A percentile compares a stretch with the other conserved stretches of the same genome.
phyloP scores from a whole-genome alignment of 1,139 yeast species.

The Blastobotrys illinoisensis region DNA sequence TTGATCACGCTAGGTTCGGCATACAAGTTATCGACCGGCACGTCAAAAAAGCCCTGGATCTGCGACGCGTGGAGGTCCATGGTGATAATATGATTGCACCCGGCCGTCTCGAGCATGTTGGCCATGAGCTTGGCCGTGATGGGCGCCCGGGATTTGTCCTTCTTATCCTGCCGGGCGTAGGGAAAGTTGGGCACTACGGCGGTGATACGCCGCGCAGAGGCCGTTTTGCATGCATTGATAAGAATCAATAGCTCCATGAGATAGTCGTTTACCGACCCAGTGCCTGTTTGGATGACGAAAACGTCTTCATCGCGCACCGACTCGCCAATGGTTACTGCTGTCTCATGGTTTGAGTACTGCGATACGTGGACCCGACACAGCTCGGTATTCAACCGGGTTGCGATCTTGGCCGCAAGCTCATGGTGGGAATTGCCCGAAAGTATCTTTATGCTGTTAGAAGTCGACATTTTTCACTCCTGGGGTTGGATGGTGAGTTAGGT shows the following conservation, averaged over 20 bases:
- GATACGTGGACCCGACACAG: constrained; percentile 39
- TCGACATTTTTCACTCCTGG: constrained; percentile 3
- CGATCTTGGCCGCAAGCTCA: constrained; percentile 73
- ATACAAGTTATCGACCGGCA: constrained; percentile 91
- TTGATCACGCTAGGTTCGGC: constrained; percentile 92
- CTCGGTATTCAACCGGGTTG: constrained; percentile 44
- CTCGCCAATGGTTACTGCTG: constrained; percentile 88
- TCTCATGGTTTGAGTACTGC: constrained; percentile 61
- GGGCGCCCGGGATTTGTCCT: constrained; percentile 94
- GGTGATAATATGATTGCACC: constrained; percentile 93
- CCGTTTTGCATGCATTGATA: constrained; percentile 92
- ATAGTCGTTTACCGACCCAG: constrained; percentile 81
- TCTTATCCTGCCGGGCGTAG: constrained; percentile 96
- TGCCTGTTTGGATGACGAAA: constrained; percentile 86
- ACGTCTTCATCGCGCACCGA: constrained; percentile 92
- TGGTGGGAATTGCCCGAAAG: constrained; percentile 90
- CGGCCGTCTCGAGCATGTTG: constrained; percentile 88
- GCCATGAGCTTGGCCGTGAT: constrained; percentile 96
- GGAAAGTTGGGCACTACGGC: constrained; percentile 96
- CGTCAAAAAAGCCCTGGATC: constrained; percentile 95
- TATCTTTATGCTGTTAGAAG: constrained; percentile 53
- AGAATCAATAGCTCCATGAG: constrained; percentile 82
- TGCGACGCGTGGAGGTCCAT: constrained; percentile 99
- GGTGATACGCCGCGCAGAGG: constrained; percentile 90
- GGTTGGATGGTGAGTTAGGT: neutral